Evolutionary conservation across 1,284 basidiomycete genomes (phyloP), one percentile per base, ranked within the genome.

Genomic region (Inonotus obliquus): DNA sequence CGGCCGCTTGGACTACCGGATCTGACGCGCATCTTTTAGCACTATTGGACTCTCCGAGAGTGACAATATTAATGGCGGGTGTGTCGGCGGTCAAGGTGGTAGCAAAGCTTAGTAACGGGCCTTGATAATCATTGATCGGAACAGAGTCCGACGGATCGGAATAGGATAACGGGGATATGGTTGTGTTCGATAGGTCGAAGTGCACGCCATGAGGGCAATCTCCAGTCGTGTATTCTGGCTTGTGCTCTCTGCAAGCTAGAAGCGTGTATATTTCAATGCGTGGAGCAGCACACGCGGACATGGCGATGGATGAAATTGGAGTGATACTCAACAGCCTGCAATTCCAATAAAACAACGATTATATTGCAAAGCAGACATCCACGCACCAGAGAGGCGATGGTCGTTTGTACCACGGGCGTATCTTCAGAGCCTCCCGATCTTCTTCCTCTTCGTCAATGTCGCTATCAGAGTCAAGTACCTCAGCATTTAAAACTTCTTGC

Each of bases 331-430:
- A 65, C 49, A 89, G 70, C 89, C 89, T 90, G 19, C 53, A 17
- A 14, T 9, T 9, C 41, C 17, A 51, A 27, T 49, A 14, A 52
- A 17, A 27, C 25, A 7, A 61, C 27, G n/a, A 17, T 29, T 19
- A 19, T 17, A 7, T 27, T 56, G 17, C 23, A 17, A 44, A 19
- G 37, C 11, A 10, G 54, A n/a, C 1, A 44, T 44, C 14, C 6
- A 75, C 82, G 65, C 66, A 89, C 89, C 89, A 91, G 74, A 77
- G 80, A 0, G 86, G 78, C 0, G 87, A 86, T 6, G 89, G 87
- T 54, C 78, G 74, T 71, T 75, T 87, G 81, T 85, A 90, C 87
- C 87, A 90, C 0, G 86, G 83, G 41, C 78, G 74, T 32, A 51
- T 67, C 59, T 65, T 66, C 64, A 71, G 67, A 9, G 61, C 67